Evolutionary conservation across 2,329 filamentous ascomycete species (phyloP), one percentile per base, ranked within the genome.

Genomic region (Orbilia javanica): DNA sequence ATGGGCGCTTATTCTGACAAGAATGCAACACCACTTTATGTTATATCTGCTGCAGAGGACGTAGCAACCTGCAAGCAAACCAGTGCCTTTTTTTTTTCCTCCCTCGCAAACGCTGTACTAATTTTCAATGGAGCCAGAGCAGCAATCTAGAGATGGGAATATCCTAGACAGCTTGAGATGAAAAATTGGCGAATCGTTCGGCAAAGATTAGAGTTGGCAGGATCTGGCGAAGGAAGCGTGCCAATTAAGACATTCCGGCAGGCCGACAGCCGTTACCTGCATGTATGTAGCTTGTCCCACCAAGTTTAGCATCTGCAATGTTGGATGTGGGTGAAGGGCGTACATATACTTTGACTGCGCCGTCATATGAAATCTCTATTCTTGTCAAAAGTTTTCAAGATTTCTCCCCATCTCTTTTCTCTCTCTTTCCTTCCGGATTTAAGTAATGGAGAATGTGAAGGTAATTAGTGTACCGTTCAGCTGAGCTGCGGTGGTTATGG

Each of bases 1-100:
- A 25, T 18, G 66, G 74, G 74, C 74, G 74, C 74, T 72, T 78
- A 78, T 46, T 70, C 74, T 66, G 62, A 78, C 74, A 78, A 36
- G 52, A 72, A 68, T 70, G 67, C 74, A 78, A 78, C 74, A 67
- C 73, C 62, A 20, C 46, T 65, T 39, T 69, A 29, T 22, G 53
- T 65, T 60, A 60, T 60, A 60, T 60, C 65, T 78, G 67, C 66
- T 42, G 67, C 74, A 66, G 20, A 60, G 20, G 10, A 36, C 27
- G 74, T 78, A 67, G 42, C 74, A 68, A 70, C 48, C 36, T 29
- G 60, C 46, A 53, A 67, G 20, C 3, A 1, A 50, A 29, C 52
- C 11, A 25, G 55, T 29, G 10, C 34, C 1, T 11, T 42, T 60
- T 27, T n/a, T n/a, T n/a, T n/a, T n/a, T n/a, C n/a, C n/a, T n/a